Evolutionary conservation across 2,329 filamentous ascomycete species (phyloP).

Genomic region (Teratosphaeria viscida): DNA sequence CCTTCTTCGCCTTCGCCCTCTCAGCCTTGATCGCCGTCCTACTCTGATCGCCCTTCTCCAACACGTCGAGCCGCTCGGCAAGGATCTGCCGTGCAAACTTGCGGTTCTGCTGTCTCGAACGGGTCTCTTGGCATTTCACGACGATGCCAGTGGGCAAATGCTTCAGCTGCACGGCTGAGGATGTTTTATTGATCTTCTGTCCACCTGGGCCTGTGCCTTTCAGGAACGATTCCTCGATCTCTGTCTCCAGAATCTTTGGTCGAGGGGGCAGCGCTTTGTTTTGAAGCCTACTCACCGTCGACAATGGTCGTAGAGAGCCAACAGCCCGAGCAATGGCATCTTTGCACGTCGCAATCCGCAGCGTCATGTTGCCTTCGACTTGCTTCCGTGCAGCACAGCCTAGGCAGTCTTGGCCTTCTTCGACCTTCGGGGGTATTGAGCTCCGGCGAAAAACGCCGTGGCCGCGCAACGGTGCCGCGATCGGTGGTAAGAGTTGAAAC

Average conservation of each 20-base stretch:
- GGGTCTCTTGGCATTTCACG: constrained; percentile 86
- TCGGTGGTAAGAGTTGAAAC: neutral
- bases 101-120: constrained; percentile 76
- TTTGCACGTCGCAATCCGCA: neutral
- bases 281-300: constrained; percentile 2
- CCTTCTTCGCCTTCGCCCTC: constrained; percentile 56
- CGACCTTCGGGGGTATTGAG: neutral
- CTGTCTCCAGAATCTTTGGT: constrained; percentile 61
- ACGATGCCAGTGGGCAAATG: constrained; percentile 86
- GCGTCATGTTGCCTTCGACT: neutral
- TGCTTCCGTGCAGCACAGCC: neutral
- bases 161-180: constrained; percentile 83
- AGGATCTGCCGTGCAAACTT: constrained; percentile 71
- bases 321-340: neutral
- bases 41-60: constrained; percentile 60
- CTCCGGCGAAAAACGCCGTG: neutral
- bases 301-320: neutral
- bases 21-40: constrained; percentile 54
- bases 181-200: constrained; percentile 99
- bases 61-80: constrained; percentile 64
- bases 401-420: neutral
- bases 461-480: no score
- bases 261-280: constrained; percentile 64
- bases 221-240: constrained; percentile 76
- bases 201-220: constrained; percentile 89